phyloP scores from a whole-genome alignment of 495 filamentous ascomycete genomes.

The Aspergillus carlsbadensis region DNA sequence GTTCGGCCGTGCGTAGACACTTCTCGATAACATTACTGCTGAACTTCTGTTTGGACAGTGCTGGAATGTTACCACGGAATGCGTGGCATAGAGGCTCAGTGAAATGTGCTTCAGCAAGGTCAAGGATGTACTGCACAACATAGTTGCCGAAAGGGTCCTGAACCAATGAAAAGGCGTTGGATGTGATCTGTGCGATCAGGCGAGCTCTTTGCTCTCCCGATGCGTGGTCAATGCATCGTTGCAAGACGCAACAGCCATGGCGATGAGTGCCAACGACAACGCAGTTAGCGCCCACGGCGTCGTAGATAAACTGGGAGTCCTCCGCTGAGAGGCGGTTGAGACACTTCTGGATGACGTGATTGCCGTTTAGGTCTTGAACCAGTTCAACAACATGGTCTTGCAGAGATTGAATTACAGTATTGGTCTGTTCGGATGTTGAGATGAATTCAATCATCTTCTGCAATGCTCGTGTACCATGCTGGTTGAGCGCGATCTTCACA shows the following conservation, averaged over 20 bases:
- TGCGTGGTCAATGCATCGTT: conserved; percentile 97
- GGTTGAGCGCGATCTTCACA: conserved; percentile 89
- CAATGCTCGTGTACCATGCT: conserved; percentile 91
- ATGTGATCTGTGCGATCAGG: conserved; percentile 81
- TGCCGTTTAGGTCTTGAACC: conserved; percentile 96
- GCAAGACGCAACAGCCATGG: conserved; percentile 96
- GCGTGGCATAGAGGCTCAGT: conserved; percentile 78
- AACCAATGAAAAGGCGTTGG: conserved; percentile 76
- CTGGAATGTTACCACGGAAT: conserved; percentile 71
- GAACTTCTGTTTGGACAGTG: conserved; percentile 94
- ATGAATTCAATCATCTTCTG: conserved; percentile 99
- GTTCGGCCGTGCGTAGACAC: conserved; percentile 78
- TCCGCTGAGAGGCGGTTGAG: conserved; percentile 81
- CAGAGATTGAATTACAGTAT: conserved; percentile 79
- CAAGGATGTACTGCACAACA: conserved; percentile 96
- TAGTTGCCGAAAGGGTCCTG: conserved; percentile 99
- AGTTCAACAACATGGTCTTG: conserved; percentile 79
- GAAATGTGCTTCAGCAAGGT: conserved; percentile 78
- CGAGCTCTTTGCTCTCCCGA: conserved; percentile 83
- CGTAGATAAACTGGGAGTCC: conserved; percentile 94
- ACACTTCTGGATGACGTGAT: conserved; percentile 98
- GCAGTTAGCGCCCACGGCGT: conserved; percentile 82
- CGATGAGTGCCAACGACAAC: conserved; percentile 93
- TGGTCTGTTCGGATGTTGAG: conserved; percentile 71
- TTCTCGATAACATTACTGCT: conserved; percentile 99